Base-by-base conservation (phyloP, 768 basidiomycete species). In the Boletus fagicola region DNA sequence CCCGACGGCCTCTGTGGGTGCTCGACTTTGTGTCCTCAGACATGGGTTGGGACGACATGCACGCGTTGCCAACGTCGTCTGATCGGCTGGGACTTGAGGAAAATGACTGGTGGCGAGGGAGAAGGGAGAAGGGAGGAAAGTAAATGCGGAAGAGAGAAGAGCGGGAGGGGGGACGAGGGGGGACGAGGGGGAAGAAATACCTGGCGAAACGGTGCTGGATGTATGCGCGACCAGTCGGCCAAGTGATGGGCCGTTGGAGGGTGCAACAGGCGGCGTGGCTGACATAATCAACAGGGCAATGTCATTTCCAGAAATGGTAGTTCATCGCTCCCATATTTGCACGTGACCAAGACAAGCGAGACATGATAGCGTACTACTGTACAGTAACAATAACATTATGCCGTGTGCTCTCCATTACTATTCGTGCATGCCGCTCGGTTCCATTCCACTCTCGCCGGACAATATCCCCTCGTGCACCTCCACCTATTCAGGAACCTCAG, bases 11-110 rank as follows among this genome's bases (percentile, higher is more conserved):
- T 53, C 59, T 73, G 49, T 69, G 65, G 28, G 65, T 62, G 62
- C 60, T 66, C 43, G 75, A 76, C 70, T 79, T 75, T 54, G 78
- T 67, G 68, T 83, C 83, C 75, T 88, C 87, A 58, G 85, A 83
- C 86, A 87, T 87, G 67, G 68, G 53, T 54, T 60, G 64, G 56
- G 60, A 56, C 61, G 65, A 63, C 71, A 74, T 72, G 58, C 68
- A 67, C 62, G 68, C 63, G 63, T 70, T 62, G 52, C 42, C 63
- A 60, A 59, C 62, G 65, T 62, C 59, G 72, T 58, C 62, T 60
- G 70, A 65, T 67, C 54, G 42, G 16, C 31, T 55, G 44, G 51
- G 46, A 11, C 56, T 30, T 39, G 49, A 13, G 28, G 33, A 44
- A 53, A 20, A 49, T 38, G 22, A 44, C 26, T 12, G 46, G 46